These are phyloP conservation scores for Clarireedia sp. DNA, from an alignment of 2,329 filamentous ascomycete species.

Conservation along the genomic window DNA sequence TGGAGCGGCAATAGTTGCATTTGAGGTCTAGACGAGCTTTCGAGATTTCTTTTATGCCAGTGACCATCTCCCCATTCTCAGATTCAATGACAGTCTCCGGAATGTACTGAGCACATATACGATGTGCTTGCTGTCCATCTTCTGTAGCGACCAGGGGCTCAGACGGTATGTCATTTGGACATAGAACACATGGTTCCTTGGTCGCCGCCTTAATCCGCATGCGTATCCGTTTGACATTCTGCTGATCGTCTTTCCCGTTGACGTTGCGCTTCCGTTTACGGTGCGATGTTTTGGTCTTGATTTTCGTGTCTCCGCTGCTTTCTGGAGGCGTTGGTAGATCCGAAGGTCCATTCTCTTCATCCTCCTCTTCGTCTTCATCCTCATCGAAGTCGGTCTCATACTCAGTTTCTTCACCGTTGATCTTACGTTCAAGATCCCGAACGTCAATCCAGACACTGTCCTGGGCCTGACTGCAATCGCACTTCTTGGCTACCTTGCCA, in stretches of 20 bases:
- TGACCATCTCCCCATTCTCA: slow-evolving; percentile 63
- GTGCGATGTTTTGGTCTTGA: slow-evolving; percentile 39
- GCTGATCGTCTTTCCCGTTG: slow-evolving; percentile 33
- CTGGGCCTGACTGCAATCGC: slow-evolving; percentile 86
- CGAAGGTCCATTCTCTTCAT: slow-evolving; percentile 52
- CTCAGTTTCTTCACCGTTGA: slow-evolving; percentile 81
- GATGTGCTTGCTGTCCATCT: slow-evolving; percentile 79
- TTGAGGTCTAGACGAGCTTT: slow-evolving; percentile 86
- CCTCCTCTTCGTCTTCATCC: slow-evolving; percentile 57
- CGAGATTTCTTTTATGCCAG: slow-evolving; percentile 71
- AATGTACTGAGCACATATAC: slow-evolving; percentile 81
- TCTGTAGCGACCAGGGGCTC: slow-evolving; percentile 81
- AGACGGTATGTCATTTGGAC: slow-evolving; percentile 79
- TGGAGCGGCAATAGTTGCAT: slow-evolving; percentile 89
- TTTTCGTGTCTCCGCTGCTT: slow-evolving; percentile 61
- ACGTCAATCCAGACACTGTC: slow-evolving; percentile 99
- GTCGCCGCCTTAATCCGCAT: slow-evolving; percentile 61
- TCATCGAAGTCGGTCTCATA: slow-evolving; percentile 73
- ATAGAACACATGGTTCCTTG: slow-evolving; percentile 80
- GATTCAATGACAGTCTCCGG: slow-evolving; percentile 79
- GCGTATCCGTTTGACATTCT: slow-evolving; percentile 62
- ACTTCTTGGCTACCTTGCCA: slow-evolving; percentile 92
- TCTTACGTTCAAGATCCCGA: slow-evolving; percentile 86
- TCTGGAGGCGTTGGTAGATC: slow-evolving; percentile 71
- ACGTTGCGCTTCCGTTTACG: slow-evolving; percentile 62